Base-by-base conservation (phyloP, 2,329 filamentous ascomycete genomes). In the Cercospora nicotianae region DNA sequence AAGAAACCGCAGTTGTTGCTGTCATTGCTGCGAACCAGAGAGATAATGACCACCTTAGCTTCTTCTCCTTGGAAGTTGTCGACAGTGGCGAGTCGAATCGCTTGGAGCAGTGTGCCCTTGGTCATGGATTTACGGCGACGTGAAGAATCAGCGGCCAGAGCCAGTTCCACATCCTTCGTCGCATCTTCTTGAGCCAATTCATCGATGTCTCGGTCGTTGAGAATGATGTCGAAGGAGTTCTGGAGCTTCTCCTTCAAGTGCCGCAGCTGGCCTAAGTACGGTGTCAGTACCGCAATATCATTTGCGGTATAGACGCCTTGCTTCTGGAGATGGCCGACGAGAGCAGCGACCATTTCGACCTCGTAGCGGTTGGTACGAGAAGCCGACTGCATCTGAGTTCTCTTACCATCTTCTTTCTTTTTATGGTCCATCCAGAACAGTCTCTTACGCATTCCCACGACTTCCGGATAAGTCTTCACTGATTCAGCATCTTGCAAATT, bases 11-110 rank as follows among this genome's bases (percentile, higher is more conserved):
- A 86, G 5, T 79, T 80, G 10, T 84, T 72, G 0, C 77, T 68
- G n/a, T 68, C 58, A 71, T 94, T 94, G 78, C 89, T 91, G 45
- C 91, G 85, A 0, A 93, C 90, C 33, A 94, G 80, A 0, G 89
- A 91, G 0, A 94, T 81, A 2, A 94, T 81, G 0, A 94, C 81
- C 6, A 94, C 81, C 62, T 91, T 89, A 1, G 88, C 89, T 73
- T 94, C 90, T 75, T 94, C 90, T 0, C 91, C 91, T 72, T 94
- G 90, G 65, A 92, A 93, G 70, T 93, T 93, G 71, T 78, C 76
- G 0, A 92, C 85, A 0, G 89, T 70, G 10, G 69, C 69, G 5
- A 70, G 60, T 5, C 67, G 65, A 18, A 72, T 16, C 8, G 66
- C 65, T 26, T 72, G 30, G 4, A 53, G 31, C 18, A 70, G 64